Evolutionary conservation across 2,329 filamentous ascomycete species (phyloP).

Genomic region (Fusarium oxysporum): DNA sequence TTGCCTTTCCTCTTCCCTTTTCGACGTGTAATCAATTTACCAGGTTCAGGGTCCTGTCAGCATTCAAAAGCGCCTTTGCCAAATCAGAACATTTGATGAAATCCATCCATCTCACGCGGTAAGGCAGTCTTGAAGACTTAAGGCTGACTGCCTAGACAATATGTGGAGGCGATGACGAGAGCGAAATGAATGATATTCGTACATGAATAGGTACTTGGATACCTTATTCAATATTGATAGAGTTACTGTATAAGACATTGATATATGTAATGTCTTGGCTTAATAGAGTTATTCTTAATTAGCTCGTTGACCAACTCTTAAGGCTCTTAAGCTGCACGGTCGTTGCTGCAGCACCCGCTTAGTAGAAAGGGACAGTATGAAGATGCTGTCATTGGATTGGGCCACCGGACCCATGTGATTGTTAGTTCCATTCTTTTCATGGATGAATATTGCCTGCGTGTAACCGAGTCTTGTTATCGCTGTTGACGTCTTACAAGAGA

Average conservation of each 20-base stretch:
- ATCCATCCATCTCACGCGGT: constrained; percentile 19
- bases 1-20: not conserved
- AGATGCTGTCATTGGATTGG: constrained; percentile 21
- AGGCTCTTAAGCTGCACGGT: not conserved
- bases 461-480: constrained; percentile 15
- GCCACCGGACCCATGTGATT: constrained; percentile 25
- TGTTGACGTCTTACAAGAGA: constrained; percentile 1
- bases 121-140: constrained; percentile 28
- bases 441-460: constrained; percentile 9
- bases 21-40: constrained; percentile 9
- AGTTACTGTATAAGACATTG: not conserved
- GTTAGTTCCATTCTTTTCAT: constrained; percentile 1
- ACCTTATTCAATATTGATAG: not conserved
- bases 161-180: not conserved
- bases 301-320: not conserved
- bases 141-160: constrained; percentile 31
- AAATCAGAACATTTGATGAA: constrained; percentile 22
- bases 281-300: constrained; percentile 4
- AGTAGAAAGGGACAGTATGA: not conserved
- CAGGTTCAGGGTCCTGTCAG: constrained; percentile 30
- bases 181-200: not conserved
- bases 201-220: not conserved
- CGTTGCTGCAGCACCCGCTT: constrained; percentile 32
- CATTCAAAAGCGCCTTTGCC: constrained; percentile 27
- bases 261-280: not conserved